Evolutionary conservation across 116 monocot species (phyloP), one percentile per base, ranked within the genome.

Genomic region (Dioscorea cayenensis): DNA sequence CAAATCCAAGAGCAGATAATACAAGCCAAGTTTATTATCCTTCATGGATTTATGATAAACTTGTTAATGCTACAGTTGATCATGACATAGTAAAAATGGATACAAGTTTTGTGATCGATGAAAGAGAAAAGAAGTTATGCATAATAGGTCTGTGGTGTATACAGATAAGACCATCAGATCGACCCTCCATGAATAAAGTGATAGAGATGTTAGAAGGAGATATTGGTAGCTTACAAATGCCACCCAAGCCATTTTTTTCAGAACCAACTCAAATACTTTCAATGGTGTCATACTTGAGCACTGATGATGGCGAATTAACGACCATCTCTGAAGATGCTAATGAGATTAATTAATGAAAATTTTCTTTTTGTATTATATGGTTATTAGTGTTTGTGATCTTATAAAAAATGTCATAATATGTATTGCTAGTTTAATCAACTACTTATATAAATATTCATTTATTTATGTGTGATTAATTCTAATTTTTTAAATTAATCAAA

Each of bases 141-240:
- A 58, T 69, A 13, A 68, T 88, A 29, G 84, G 78, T 8, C 55
- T 84, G 32, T 87, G 87, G 81, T 87, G 84, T 65, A 81, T 87
- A 66, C 87, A 88, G 23, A 81, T 81, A 61, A 78, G 58, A 63
- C 65, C 81, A 0, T 22, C 50, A 2, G 68, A 79, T 71, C 72
- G 86, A 0, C 86, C 83, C 5, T 18, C 83, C 0, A 83, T 87
- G 80, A 73, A 22, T 2, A 70, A 77, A 36, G 87, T 80, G 2
- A 12, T 83, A n/a, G 75, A 87, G 69, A 80, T 80, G 80, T 60
- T 83, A 14, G 87, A 80, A 66, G 72, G 55, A 4, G 75, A 69
- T 63, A 55, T 36, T 0, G 52, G 70, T 69, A 61, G 9, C 8
- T 50, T 83, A 28, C 38, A 60, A 16, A 27, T 86, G 35, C 87